A percentile compares a stretch with the other conserved stretches of the same genome.
Conservation (phyloP, 108 stramenopile genomes). For the Hondaea fermentalgiana region DNA sequence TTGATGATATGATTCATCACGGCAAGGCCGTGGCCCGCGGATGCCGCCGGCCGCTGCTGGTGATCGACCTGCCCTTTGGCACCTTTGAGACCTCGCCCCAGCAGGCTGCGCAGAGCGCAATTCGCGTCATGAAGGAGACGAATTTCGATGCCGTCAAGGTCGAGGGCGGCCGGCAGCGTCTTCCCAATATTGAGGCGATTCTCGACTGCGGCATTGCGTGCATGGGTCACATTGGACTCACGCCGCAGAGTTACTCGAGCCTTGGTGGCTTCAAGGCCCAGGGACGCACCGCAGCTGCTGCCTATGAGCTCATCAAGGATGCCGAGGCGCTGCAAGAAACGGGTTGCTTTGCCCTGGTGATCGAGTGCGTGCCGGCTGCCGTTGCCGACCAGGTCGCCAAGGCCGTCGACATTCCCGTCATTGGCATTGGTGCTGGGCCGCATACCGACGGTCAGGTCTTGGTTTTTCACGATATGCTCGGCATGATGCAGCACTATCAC, state of each 20-base stretch:
- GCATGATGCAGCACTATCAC: conserved; percentile 90
- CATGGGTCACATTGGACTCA: conserved; percentile 93
- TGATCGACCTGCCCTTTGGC: conserved; percentile 96
- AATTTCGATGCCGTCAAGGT: conserved; percentile 64
- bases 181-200: conserved; percentile 64
- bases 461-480: conserved; percentile 97
- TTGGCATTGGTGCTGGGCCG: conserved; percentile 96
- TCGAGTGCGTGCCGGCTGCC: conserved; percentile 90
- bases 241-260: conserved; percentile 87
- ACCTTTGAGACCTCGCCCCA: conserved; percentile 63
- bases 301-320: conserved; percentile 73
- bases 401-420: conserved; percentile 88
- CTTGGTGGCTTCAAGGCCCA: conserved; percentile 90
- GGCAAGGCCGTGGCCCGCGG: conserved; percentile 65
- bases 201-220: conserved; percentile 91
- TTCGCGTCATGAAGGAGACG: conserved; percentile 12
- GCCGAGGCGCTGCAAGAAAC: conserved; percentile 86
- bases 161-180: conserved; percentile 61
- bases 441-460: conserved; percentile 61
- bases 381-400: conserved; percentile 82
- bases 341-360: conserved; percentile 82
- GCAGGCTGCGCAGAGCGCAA: neutral
- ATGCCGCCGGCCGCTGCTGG: conserved; percentile 61
- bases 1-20: conserved; percentile 95
- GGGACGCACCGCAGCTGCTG: conserved; percentile 74